Evolutionary conservation across 2,329 filamentous ascomycete genomes (phyloP).

Genomic region (Pseudogymnoascus sp.): DNA sequence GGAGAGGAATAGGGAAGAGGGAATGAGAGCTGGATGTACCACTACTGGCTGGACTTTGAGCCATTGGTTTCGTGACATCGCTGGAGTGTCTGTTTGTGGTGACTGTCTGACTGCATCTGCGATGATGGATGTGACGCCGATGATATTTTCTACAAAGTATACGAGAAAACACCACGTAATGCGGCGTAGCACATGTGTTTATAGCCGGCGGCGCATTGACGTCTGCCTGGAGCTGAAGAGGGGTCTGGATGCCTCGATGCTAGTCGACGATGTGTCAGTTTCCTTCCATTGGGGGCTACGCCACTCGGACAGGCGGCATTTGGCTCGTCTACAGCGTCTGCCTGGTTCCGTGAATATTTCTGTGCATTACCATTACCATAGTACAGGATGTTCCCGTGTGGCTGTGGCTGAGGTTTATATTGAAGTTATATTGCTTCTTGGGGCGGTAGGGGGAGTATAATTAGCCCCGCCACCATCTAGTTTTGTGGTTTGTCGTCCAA

Average conservation of each 20-base stretch:
- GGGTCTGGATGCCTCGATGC: not conserved
- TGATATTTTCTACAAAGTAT: too few relatives aligned
- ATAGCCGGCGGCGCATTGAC: not conserved
- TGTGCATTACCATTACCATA: not conserved
- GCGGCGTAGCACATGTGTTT: not conserved
- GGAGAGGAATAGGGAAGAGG: not conserved
- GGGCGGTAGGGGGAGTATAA: not conserved
- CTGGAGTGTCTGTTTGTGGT: not conserved
- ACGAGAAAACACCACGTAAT: not conserved
- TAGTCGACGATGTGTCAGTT: too few relatives aligned
- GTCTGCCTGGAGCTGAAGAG: not conserved
- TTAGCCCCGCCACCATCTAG: conserved; percentile 1
- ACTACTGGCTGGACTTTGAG: not conserved
- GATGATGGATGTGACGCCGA: not conserved
- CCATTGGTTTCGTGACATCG: not conserved
- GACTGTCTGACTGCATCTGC: not conserved
- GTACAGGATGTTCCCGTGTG: not conserved
- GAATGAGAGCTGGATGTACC: not conserved
- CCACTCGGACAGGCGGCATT: not conserved
- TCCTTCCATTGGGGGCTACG: too few relatives aligned
- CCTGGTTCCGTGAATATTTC: not conserved
- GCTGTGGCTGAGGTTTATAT: not conserved
- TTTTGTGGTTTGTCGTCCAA: not conserved
- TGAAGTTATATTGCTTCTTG: not conserved
- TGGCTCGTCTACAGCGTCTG: not conserved